Evolutionary conservation across 257 asterid genomes (phyloP).

Genomic region (Solanum lycopersicoides): DNA sequence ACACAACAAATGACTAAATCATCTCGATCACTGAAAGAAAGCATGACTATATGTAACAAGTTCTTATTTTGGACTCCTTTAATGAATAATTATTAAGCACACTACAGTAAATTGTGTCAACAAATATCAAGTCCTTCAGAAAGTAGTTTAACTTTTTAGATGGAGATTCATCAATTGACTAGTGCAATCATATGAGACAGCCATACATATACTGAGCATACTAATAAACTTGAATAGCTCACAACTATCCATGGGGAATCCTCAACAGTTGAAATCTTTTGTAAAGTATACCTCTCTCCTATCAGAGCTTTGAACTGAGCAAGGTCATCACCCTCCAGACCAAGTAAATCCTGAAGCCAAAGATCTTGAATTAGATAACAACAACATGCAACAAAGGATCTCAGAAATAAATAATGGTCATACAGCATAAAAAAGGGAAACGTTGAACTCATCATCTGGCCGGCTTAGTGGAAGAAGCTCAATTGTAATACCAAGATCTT

Average conservation of each 20-base stretch:
- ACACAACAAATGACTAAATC: not conserved
- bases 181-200: not conserved
- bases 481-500: slow-evolving; percentile 83
- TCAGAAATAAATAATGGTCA: slow-evolving; percentile 13
- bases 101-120: not conserved
- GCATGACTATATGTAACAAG: not conserved
- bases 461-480: slow-evolving; percentile 84
- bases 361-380: slow-evolving; percentile 10
- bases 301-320: slow-evolving; percentile 58
- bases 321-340: slow-evolving; percentile 69
- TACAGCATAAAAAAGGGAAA: slow-evolving; percentile 80
- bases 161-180: not conserved
- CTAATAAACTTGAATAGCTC: not conserved
- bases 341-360: slow-evolving; percentile 68
- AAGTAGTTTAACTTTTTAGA: not conserved
- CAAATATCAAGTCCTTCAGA: not conserved
- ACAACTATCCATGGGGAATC: not conserved
- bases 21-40: not conserved
- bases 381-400: not conserved
- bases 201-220: not conserved
- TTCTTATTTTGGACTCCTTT: not conserved
- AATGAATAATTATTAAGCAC: not conserved
- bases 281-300: slow-evolving; percentile 64
- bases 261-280: not conserved
- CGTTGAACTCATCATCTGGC: slow-evolving; percentile 67